phyloP scores from a whole-genome alignment of 2,329 filamentous ascomycete species.

The Fusarium albosuccineum region DNA sequence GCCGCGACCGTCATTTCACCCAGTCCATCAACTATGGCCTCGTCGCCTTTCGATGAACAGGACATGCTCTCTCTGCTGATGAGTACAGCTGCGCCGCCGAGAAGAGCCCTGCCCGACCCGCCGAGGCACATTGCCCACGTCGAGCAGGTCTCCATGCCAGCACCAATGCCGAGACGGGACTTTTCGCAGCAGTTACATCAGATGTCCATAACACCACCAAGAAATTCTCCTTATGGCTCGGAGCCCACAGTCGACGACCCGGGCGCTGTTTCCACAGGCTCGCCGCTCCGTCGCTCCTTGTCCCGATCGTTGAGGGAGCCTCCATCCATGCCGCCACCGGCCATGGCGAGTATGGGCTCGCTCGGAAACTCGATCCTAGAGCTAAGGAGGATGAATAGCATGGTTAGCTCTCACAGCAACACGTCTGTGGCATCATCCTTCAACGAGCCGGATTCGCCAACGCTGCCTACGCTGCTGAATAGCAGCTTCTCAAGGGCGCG shows the following conservation, averaged over 20 bases:
- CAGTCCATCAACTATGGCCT: conserved; percentile 43
- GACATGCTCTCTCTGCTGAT: conserved; percentile 52
- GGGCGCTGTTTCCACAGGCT: conserved; percentile 37
- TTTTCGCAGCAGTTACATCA: conserved; percentile 39
- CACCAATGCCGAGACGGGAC: conserved; percentile 39
- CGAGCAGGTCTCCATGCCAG: conserved; percentile 46
- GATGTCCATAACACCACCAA: conserved; percentile 38
- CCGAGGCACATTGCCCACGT: conserved; percentile 46
- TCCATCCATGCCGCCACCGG: conserved; percentile 12
- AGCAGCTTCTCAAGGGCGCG: conserved; percentile 55
- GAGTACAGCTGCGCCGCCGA: conserved; percentile 35
- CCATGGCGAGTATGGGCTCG: conserved; percentile 26
- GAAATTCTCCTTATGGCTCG: conserved; percentile 45
- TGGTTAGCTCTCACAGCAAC: conserved; percentile 60
- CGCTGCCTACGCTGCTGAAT: conserved; percentile 56
- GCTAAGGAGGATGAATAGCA: conserved; percentile 70
- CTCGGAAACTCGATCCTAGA: conserved; percentile 62
- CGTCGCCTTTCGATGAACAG: conserved; percentile 51
- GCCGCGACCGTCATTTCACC: conserved; percentile 3
- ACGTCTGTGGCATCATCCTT: conserved; percentile 52
- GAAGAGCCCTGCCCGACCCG: conserved; percentile 47
- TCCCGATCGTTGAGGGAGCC: conserved; percentile 33
- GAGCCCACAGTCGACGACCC: conserved; percentile 28
- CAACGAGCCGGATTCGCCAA: conserved; percentile 53
- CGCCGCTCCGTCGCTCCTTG: conserved; percentile 39